phyloP scores from a whole-genome alignment of 2,329 filamentous ascomycete genomes.

The Sarocladium brachiariae region DNA sequence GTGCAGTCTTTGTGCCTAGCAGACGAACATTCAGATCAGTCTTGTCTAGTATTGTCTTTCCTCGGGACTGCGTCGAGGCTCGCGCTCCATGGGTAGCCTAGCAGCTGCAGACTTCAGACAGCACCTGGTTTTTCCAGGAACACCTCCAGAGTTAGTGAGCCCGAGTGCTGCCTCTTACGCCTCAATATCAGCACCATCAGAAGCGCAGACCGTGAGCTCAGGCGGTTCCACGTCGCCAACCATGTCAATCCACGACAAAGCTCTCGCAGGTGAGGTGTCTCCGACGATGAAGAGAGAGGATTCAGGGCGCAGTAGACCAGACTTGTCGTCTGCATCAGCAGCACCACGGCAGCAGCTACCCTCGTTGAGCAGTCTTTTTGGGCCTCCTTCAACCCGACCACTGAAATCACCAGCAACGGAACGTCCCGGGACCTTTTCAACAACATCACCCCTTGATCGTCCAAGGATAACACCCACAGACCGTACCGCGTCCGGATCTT shows the following conservation, averaged over 20 bases:
- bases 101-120: constrained; percentile 21
- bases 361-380: constrained; percentile 51
- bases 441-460: constrained; percentile 41
- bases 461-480: constrained; percentile 34
- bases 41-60: not conserved
- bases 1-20: not conserved
- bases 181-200: constrained; percentile 34
- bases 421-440: constrained; percentile 33
- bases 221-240: constrained; percentile 38
- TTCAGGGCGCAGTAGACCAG: constrained; percentile 23
- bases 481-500: constrained; percentile 33
- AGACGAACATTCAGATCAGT: not conserved
- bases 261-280: constrained; percentile 36
- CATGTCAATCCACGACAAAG: constrained; percentile 53
- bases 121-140: constrained; percentile 44
- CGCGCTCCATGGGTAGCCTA: constrained; percentile 4
- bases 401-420: constrained; percentile 41
- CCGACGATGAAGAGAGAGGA: constrained; percentile 2
- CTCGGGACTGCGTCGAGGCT: not conserved
- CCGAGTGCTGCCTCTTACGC: constrained; percentile 42
- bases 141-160: constrained; percentile 48
- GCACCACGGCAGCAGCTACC: constrained; percentile 42
- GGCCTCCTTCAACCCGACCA: constrained; percentile 37
- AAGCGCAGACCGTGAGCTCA: constrained; percentile 39
- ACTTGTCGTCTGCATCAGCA: constrained; percentile 19